Base-by-base conservation (phyloP, 2,329 filamentous ascomycete species). In the Hysterium pulicare region DNA sequence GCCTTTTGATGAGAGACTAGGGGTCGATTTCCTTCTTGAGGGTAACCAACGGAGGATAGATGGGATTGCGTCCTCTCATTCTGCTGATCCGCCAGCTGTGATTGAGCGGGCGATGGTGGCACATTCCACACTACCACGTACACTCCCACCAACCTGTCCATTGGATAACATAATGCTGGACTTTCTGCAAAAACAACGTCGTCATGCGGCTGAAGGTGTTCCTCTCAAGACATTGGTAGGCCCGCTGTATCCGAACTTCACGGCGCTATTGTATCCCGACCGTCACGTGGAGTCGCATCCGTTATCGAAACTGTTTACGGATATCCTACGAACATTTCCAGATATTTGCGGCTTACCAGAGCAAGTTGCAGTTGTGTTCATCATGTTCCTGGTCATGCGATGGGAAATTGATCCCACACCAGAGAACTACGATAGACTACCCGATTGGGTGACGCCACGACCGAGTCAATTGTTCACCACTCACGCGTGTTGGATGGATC, bases 291-390 rank as follows among this genome's bases (percentile, higher is more conserved):
- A 77, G 54, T 80, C 83, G 2, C 88, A 95, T 57, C 87, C 87
- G 1, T 73, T 95, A 2, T 91, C 87, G 5, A 87, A 87, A 51
- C 79, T 95, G 11, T 87, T 94, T 60, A 90, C 87, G 32, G 88
- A 94, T 63, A 89, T 95, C 45, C 73, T 95, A 9, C 76, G 79
- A 49, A 88, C 85, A n/a, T 94, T 95, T 54, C 87, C 89, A 0
- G 83, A 87, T 54, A 81, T 95, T 22, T 79, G 77, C 3, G 77
- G 75, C n/a, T 75, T 94, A 0, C 89, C 90, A 0, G 89, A 95
- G 67, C 84, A 87, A 55, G 81, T 94, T 0, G 89, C 86, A 7
- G 81, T 88, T 5, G 75, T 95, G 6, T 94, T 90, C 62, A 72
- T 85, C 59, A 94, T 95, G 87, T 95, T 94, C 66, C 76, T 90